Conservation (phyloP, 2,329 filamentous ascomycete species). For the Dendrostoma leiphaemia region DNA sequence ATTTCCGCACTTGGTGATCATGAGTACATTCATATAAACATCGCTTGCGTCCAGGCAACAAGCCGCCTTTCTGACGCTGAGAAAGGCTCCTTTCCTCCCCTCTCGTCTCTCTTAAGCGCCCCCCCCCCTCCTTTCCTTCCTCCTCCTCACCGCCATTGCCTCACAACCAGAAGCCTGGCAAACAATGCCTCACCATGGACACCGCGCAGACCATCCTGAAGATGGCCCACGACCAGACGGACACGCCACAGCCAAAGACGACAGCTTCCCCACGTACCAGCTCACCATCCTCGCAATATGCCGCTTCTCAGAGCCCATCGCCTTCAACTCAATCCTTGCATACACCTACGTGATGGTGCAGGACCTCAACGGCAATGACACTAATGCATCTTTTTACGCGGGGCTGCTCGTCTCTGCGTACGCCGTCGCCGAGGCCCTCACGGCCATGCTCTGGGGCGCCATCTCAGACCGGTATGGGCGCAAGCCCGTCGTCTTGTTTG, state of each 20-base stretch:
- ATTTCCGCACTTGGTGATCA: too few relatives aligned
- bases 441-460: conserved; percentile 40
- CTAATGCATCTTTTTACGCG: conserved; percentile 45
- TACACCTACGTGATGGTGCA: conserved; percentile 42
- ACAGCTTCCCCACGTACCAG: conserved; percentile 41
- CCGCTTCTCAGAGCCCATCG: conserved; percentile 43
- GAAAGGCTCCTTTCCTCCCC: background rate
- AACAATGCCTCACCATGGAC: background rate
- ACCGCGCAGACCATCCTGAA: background rate
- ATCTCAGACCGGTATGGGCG: conserved; percentile 39
- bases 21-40: too few relatives aligned
- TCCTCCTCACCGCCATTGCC: background rate
- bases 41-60: too few relatives aligned
- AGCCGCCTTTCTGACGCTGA: background rate
- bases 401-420: conserved; percentile 47
- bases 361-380: conserved; percentile 36
- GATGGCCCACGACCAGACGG: background rate
- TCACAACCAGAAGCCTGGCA: background rate
- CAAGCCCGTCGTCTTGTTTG: conserved; percentile 29
- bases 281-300: conserved; percentile 44
- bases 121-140: background rate
- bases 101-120: background rate
- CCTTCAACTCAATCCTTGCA: conserved; percentile 43
- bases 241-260: conserved; percentile 2
- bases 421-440: conserved; percentile 40